These are phyloP conservation scores for Vaccinium myrtillus DNA, from an alignment of 148 eudicot species.

Conservation along the genomic window DNA sequence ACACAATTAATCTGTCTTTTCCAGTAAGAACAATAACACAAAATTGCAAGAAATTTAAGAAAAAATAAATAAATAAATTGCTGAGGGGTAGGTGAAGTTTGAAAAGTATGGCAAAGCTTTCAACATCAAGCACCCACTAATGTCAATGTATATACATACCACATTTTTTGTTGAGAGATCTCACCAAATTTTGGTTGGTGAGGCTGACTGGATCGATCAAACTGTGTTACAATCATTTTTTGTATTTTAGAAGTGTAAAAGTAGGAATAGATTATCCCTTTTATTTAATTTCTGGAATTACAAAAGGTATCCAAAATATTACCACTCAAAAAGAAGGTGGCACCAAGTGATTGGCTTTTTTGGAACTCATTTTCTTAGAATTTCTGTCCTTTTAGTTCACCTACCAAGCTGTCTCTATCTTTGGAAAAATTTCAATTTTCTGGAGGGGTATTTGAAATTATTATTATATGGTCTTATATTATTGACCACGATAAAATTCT, in stretches of 20 bases:
- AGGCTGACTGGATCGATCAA: background rate
- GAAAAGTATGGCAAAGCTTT: background rate
- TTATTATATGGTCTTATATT: no score
- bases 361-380: background rate
- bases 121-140: background rate
- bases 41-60: no score
- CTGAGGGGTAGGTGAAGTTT: background rate
- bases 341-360: background rate
- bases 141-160: background rate
- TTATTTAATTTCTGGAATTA: background rate
- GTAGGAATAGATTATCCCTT: background rate
- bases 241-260: background rate
- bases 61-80: no score
- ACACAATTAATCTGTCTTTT: no score
- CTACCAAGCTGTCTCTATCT: background rate
- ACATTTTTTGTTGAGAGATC: background rate
- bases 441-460: background rate
- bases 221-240: background rate
- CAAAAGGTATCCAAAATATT: background rate
- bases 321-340: background rate
- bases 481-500: no score
- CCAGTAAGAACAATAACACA: no score
- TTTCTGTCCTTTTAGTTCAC: background rate
- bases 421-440: background rate
- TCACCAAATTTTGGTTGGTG: slow-evolving; percentile 1